Percentiles rank a stretch among this genome's conserved stretches.
Conservation (phyloP, 179 eudicot genomes). For the Nepenthes alata region DNA sequence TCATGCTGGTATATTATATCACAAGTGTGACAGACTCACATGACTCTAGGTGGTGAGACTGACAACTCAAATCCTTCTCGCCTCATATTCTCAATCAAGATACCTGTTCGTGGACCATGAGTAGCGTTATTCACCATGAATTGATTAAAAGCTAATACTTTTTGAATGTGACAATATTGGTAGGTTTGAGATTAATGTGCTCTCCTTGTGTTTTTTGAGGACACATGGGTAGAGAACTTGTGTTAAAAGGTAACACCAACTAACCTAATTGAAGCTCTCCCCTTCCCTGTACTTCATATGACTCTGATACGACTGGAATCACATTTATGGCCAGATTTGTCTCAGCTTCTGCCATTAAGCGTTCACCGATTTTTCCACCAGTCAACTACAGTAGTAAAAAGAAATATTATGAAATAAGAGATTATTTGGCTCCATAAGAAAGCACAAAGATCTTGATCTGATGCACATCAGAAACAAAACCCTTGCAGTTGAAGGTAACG, state of each 20-base stretch:
- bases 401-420: constrained; percentile 3
- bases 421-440: neutral
- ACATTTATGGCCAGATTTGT: constrained; percentile 97
- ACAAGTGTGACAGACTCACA: constrained; percentile 37
- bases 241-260: constrained; percentile 8
- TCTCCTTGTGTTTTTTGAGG: neutral
- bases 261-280: constrained; percentile 96
- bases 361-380: constrained; percentile 95
- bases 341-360: constrained; percentile 91
- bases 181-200: neutral
- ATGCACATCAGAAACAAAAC: neutral
- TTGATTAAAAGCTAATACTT: neutral
- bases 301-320: constrained; percentile 73
- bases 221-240: neutral
- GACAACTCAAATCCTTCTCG: constrained; percentile 99
- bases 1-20: neutral
- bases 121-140: neutral
- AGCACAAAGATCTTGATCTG: neutral
- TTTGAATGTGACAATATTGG: neutral
- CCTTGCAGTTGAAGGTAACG: too few species aligned
- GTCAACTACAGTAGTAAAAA: constrained; percentile 44
- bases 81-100: constrained; percentile 96
- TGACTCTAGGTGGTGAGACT: constrained; percentile 95
- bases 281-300: constrained; percentile 96
- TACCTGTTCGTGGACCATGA: constrained; percentile 39